Evolutionary conservation across 345 rosid species (phyloP).

Genomic region (Lumnitzera littorea): DNA sequence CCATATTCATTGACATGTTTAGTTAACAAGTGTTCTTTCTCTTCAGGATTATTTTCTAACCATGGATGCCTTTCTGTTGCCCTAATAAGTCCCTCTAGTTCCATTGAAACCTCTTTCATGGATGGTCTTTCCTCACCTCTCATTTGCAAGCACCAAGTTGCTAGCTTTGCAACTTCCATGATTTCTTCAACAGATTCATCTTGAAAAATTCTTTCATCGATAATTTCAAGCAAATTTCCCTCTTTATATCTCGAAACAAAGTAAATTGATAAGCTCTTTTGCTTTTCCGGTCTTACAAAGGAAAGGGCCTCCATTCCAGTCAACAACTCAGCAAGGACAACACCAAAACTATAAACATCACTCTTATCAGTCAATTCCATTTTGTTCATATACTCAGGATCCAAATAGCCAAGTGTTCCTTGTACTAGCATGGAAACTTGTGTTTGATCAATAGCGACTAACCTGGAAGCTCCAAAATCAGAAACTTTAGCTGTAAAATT

Average conservation of each 20-base stretch:
- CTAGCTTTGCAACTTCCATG: slow-evolving; percentile 13
- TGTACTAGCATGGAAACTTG: slow-evolving; percentile 31
- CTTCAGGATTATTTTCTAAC: neutral
- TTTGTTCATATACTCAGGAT: slow-evolving; percentile 28
- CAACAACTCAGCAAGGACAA: slow-evolving; percentile 30
- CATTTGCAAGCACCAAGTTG: slow-evolving; percentile 14
- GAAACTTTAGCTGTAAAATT: slow-evolving; percentile 29
- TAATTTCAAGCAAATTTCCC: slow-evolving; percentile 12
- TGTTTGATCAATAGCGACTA: slow-evolving; percentile 27
- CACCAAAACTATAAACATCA: slow-evolving; percentile 40
- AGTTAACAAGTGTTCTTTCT: too few species aligned
- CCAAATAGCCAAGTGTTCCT: slow-evolving; percentile 36
- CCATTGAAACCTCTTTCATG: slow-evolving; percentile 22
- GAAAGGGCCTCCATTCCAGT: slow-evolving; percentile 19
- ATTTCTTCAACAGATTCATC: slow-evolving; percentile 4
- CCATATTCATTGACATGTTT: too few species aligned
- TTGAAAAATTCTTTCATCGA: slow-evolving; percentile 12
- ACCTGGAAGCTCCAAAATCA: slow-evolving; percentile 39
- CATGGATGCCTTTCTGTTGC: neutral
- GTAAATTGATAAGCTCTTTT: slow-evolving; percentile 14
- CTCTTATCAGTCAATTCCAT: slow-evolving; percentile 25
- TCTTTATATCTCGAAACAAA: slow-evolving; percentile 20
- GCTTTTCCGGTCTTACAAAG: slow-evolving; percentile 13
- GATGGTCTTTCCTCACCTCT: slow-evolving; percentile 25
- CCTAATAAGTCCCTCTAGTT: slow-evolving; percentile 10